Evolutionary conservation across 306 rosid species (phyloP).

Genomic region (Ziziphus jujuba): DNA sequence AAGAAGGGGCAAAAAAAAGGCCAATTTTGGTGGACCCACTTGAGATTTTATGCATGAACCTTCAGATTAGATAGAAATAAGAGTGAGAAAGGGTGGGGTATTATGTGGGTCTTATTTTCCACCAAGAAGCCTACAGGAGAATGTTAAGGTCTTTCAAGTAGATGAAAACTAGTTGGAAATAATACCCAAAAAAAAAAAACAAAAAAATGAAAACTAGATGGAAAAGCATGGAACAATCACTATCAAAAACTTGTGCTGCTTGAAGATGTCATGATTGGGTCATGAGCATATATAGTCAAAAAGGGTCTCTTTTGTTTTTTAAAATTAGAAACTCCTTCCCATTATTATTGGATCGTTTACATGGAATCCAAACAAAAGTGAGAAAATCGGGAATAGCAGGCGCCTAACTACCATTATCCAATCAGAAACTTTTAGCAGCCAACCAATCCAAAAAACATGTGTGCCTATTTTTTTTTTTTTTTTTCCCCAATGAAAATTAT

Average conservation of each 20-base stretch:
- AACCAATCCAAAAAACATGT: conserved; percentile 9
- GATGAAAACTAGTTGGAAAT: too few relatives aligned
- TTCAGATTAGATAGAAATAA: conserved; percentile 6
- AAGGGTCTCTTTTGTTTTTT: conserved; percentile 5
- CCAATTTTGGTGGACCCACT: conserved; percentile 22
- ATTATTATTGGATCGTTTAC: too few relatives aligned
- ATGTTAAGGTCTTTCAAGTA: too few relatives aligned
- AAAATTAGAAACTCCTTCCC: neutral
- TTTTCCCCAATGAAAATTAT: too few relatives aligned
- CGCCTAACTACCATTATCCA: conserved; percentile 25
- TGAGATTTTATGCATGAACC: conserved; percentile 36
- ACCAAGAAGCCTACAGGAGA: too few relatives aligned
- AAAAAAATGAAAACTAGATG: too few relatives aligned
- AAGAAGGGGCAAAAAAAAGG: too few relatives aligned
- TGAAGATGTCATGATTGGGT: neutral
- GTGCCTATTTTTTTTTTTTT: neutral
- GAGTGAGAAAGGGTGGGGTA: neutral
- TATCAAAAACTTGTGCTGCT: conserved; percentile 7
- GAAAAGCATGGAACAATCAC: conserved; percentile 3
- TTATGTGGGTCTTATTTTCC: too few relatives aligned
- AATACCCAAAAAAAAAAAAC: too few relatives aligned
- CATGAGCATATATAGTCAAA: conserved; percentile 31
- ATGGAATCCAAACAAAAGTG: conserved; percentile 7
- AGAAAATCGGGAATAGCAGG: conserved; percentile 21
- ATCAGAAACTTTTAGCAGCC: conserved; percentile 7